Base-by-base conservation (phyloP, 2,329 filamentous ascomycete genomes). In the Aspergillus transmontanensis region DNA sequence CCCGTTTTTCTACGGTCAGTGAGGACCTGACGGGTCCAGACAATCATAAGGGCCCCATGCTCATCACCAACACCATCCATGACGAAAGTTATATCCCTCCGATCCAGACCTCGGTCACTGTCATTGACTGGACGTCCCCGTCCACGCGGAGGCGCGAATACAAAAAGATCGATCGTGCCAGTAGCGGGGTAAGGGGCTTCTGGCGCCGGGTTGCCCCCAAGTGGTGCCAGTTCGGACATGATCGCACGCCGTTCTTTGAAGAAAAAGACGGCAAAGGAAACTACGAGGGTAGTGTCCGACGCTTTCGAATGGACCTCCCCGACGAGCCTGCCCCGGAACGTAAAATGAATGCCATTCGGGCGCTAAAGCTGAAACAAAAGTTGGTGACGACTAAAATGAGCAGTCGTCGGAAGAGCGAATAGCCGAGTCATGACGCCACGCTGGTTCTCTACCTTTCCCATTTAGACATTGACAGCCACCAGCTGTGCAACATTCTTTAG, bases 111-210 rank as follows among this genome's bases (percentile, higher is more conserved):
- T 73, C 76, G 23, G 70, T 75, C 26, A 81, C 79, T 6, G 76
- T 81, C 9, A 81, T 82, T 50, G 79, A 82, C 64, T 83, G 81
- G 81, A 83, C 80, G 2, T 79, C 79, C 0, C 74, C 78, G 9
- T 76, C 77, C 11, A 81, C 80, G 6, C 77, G 81, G 12, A 71
- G 78, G 10, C 74, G 73, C 23, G 80, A 82, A 65, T 82, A 83
- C 60, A 75, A 86, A 87, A 71, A 88, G 85, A 78, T 87, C 82
- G 76, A 80, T 70, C 77, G 78, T 12, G 76, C 77, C 54, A 77
- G 72, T 62, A 76, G 72, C 23, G 80, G 81, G 3, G 66, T 82
- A 4, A 75, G 80, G 1, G 79, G 81, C 2, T 66, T 82, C 7
- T 79, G 79, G 75, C 73, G 78, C 0, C 74, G 75, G 9, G 73